Evolutionary conservation across 2,329 filamentous ascomycete genomes (phyloP).

Genomic region (Neoscytalidium dimidiatum): DNA sequence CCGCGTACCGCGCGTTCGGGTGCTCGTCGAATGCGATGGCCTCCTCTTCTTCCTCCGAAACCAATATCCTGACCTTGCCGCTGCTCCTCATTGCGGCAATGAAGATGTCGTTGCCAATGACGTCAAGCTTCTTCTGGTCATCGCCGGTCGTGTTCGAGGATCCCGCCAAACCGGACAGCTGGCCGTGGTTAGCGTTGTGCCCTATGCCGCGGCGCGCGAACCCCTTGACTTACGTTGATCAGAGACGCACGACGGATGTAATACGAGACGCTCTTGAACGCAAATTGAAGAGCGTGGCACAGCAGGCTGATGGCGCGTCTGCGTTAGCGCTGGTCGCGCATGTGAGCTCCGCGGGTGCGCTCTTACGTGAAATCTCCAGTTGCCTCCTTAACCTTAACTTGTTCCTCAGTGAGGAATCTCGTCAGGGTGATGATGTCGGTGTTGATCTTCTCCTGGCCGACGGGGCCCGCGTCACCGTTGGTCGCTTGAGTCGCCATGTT

Average conservation of each 20-base stretch:
- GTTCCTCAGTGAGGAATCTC: conserved; percentile 93
- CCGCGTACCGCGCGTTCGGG: conserved; percentile 79
- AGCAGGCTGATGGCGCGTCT: conserved; percentile 64
- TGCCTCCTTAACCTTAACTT: conserved; percentile 87
- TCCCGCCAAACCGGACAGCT: conserved; percentile 87
- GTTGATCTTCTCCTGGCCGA: conserved; percentile 78
- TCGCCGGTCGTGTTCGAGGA: conserved; percentile 95
- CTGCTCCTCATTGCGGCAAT: conserved; percentile 92
- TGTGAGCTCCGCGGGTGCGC: not conserved
- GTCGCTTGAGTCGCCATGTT: conserved; percentile 35
- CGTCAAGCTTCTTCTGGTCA: conserved; percentile 99
- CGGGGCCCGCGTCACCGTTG: conserved; percentile 53
- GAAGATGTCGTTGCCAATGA: conserved; percentile 98
- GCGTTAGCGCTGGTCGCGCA: not conserved
- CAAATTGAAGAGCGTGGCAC: conserved; percentile 97
- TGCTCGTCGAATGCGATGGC: conserved; percentile 81
- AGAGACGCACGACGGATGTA: conserved; percentile 96
- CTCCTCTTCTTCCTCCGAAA: conserved; percentile 98
- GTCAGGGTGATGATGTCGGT: conserved; percentile 95
- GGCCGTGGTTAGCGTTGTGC: conserved; percentile 15
- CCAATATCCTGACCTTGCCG: conserved; percentile 84
- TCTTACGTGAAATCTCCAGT: conserved; percentile 97
- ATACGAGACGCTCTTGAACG: conserved; percentile 99
- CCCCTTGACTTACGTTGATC: conserved; percentile 64
- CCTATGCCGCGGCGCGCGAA: not conserved